Percentiles rank a stretch among this genome's conserved stretches.
Conservation (phyloP, 305 asterid species). For the Solanum hybrid region DNA sequence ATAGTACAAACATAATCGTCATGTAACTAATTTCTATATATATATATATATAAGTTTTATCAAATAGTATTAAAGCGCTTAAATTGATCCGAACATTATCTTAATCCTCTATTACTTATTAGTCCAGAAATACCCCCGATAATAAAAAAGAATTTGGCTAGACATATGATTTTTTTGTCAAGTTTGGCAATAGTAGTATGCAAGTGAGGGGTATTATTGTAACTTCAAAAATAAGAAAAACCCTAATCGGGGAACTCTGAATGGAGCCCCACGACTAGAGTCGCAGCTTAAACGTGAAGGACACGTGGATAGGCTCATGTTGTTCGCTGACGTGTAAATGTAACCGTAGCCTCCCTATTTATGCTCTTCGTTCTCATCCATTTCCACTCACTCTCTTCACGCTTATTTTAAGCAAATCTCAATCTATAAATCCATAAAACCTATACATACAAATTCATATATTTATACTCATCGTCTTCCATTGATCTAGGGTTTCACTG, state of each 20-base stretch:
- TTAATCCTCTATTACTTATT: not conserved
- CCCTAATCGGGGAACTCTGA: not conserved
- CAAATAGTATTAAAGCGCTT: not conserved
- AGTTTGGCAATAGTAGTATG: not conserved
- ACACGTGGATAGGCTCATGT: slow-evolving; percentile 42
- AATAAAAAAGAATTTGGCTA: not conserved
- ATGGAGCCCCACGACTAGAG: not conserved
- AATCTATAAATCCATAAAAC: not conserved
- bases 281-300: not conserved
- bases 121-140: not conserved
- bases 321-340: slow-evolving; percentile 39
- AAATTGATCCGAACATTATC: not conserved
- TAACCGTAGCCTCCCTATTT: slow-evolving; percentile 56
- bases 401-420: not conserved
- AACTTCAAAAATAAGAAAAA: not conserved
- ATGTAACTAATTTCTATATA: not conserved
- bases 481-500: slow-evolving; percentile 23
- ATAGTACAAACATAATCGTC: not conserved
- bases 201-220: not conserved
- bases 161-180: not conserved
- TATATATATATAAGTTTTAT: not conserved
- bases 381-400: slow-evolving; percentile 16
- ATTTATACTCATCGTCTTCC: not conserved
- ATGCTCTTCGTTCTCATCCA: slow-evolving; percentile 53
- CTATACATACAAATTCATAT: slow-evolving; percentile 10